These are phyloP conservation scores for Rosa hybrid DNA, from an alignment of 331 rosid species.

Conservation along the genomic window DNA sequence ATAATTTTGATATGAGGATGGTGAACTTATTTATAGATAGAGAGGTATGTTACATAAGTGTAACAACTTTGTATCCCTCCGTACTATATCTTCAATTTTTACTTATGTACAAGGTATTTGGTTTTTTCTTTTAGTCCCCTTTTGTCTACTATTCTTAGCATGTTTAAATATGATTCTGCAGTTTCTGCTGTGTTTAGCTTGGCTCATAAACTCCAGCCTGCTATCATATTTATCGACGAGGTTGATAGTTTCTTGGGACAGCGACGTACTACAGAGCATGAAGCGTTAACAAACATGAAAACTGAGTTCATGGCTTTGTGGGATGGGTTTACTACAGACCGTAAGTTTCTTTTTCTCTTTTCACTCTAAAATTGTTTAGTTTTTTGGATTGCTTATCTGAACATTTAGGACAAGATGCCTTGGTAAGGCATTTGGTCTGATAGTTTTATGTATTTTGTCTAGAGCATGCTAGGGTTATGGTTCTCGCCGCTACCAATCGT, in stretches of 20 bases:
- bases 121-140: neutral
- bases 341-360: constrained; percentile 45
- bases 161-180: constrained; percentile 39
- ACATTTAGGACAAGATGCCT: constrained; percentile 16
- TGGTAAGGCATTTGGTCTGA: constrained; percentile 18
- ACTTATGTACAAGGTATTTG: neutral
- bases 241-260: constrained; percentile 99
- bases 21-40: neutral
- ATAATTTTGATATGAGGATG: neutral
- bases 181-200: constrained; percentile 95
- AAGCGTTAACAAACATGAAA: constrained; percentile 91
- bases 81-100: neutral
- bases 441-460: constrained; percentile 18
- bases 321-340: constrained; percentile 99
- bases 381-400: neutral
- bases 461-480: constrained; percentile 94
- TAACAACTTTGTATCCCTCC: neutral
- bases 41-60: neutral
- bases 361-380: neutral
- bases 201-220: constrained; percentile 97
- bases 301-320: constrained; percentile 98
- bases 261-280: constrained; percentile 90
- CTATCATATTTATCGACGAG: constrained; percentile 96
- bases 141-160: constrained; percentile 13
- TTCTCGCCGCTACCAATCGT: constrained; percentile 97